These are phyloP conservation scores for Lavandula angustifolia DNA, from an alignment of 257 asterid species.

Conservation along the genomic window DNA sequence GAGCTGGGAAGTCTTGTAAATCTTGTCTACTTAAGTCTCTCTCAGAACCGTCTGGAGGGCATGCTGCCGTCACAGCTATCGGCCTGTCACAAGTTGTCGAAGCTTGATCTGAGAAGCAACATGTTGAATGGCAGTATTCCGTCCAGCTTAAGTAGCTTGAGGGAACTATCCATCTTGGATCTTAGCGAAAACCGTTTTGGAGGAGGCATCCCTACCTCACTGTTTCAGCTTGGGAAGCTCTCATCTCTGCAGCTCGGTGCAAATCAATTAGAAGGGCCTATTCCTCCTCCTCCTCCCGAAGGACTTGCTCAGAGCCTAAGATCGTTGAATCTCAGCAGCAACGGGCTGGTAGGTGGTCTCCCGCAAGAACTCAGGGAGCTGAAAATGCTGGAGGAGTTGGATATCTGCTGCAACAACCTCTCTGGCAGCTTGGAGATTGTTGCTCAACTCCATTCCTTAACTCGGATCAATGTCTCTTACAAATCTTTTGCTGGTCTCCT, in stretches of 20 bases:
- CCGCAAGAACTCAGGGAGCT: slow-evolving; percentile 63
- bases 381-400: slow-evolving; percentile 62
- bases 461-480: slow-evolving; percentile 54
- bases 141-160: slow-evolving; percentile 49
- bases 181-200: slow-evolving; percentile 56
- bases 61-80: slow-evolving; percentile 51
- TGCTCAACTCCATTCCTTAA: slow-evolving; percentile 50
- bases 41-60: slow-evolving; percentile 65
- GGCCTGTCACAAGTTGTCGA: slow-evolving; percentile 48
- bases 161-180: slow-evolving; percentile 49
- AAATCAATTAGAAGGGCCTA: slow-evolving; percentile 56
- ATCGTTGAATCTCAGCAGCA: slow-evolving; percentile 64
- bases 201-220: slow-evolving; percentile 53
- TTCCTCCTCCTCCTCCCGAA: slow-evolving; percentile 41
- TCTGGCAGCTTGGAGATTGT: slow-evolving; percentile 57
- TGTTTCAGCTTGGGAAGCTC: slow-evolving; percentile 62
- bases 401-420: slow-evolving; percentile 60
- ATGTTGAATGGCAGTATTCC: slow-evolving; percentile 64
- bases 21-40: slow-evolving; percentile 54
- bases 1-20: slow-evolving; percentile 57
- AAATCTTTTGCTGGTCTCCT: slow-evolving; percentile 63
- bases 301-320: slow-evolving; percentile 51
- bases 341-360: slow-evolving; percentile 50
- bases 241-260: slow-evolving; percentile 64
- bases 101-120: slow-evolving; percentile 61